Percentiles rank a stretch among this genome's conserved stretches.
Conservation (phyloP, 2,329 filamentous ascomycete genomes). For the Sporothrix humicola region DNA sequence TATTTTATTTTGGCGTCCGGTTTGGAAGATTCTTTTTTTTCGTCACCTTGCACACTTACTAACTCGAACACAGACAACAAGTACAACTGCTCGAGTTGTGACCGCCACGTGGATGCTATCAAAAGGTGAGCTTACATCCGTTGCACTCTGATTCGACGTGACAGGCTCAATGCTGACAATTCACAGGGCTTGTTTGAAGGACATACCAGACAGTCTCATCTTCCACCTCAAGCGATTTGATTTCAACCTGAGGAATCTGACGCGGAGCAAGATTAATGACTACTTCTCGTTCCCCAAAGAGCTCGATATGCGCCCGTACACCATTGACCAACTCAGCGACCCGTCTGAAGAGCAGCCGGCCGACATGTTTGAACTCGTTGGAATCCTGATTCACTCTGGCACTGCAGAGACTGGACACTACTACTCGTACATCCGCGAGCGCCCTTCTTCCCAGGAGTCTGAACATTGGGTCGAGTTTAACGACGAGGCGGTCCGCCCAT, state of each 20-base stretch:
- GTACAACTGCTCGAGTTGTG: constrained; percentile 93
- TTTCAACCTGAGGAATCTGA: constrained; percentile 76
- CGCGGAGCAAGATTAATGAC: constrained; percentile 93
- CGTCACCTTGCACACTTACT: not conserved
- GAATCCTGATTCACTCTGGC: constrained; percentile 89
- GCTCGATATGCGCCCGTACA: constrained; percentile 90
- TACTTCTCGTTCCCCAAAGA: constrained; percentile 83
- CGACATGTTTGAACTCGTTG: constrained; percentile 92
- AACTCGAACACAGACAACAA: constrained; percentile 73
- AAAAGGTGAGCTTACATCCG: constrained; percentile 63
- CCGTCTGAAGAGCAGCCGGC: constrained; percentile 59
- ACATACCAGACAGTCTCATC: constrained; percentile 91
- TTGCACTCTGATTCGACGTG: too few relatives aligned
- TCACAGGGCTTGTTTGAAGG: constrained; percentile 80
- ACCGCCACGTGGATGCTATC: constrained; percentile 87
- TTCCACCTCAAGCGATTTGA: constrained; percentile 92
- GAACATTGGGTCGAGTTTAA: constrained; percentile 89
- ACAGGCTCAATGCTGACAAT: constrained; percentile 21
- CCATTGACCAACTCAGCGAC: constrained; percentile 79
- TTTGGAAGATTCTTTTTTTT: not conserved
- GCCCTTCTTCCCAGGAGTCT: constrained; percentile 57
- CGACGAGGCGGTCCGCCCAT: constrained; percentile 78
- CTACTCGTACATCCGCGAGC: constrained; percentile 91
- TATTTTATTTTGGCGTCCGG: constrained; percentile 20
- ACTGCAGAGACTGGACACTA: constrained; percentile 96